A percentile compares a stretch with the other conserved stretches of the same genome.
phyloP scores from a whole-genome alignment of 202 grass and related monocot species.

The Digitaria exilis region DNA sequence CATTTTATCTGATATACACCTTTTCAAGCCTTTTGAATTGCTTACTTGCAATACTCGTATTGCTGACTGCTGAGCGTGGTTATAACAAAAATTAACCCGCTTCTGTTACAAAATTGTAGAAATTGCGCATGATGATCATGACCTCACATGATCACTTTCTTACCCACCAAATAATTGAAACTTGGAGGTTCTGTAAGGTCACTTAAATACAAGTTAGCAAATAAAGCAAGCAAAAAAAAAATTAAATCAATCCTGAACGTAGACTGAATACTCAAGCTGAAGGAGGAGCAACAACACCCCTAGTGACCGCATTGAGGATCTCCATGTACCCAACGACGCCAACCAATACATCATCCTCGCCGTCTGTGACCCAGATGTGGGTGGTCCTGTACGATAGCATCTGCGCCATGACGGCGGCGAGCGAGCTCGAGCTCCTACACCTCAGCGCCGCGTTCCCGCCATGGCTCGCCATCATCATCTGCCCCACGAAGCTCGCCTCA shows the following conservation, averaged over 20 bases:
- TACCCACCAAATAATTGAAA: background rate
- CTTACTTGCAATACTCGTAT: background rate
- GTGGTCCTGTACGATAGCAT: constrained; percentile 64
- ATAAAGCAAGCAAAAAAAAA: background rate
- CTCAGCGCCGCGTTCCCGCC: constrained; percentile 51
- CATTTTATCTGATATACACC: background rate
- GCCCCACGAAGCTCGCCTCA: constrained; percentile 17
- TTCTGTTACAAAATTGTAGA: constrained; percentile 18
- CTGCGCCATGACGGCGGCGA: constrained; percentile 81
- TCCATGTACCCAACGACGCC: constrained; percentile 66
- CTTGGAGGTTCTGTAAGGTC: background rate
- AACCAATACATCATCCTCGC: constrained; percentile 42
- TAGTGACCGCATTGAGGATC: constrained; percentile 61
- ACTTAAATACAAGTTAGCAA: constrained; percentile 6
- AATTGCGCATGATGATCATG: background rate
- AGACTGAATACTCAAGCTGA: constrained; percentile 5
- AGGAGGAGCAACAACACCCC: constrained; percentile 33
- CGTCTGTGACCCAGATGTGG: constrained; percentile 64
- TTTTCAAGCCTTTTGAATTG: background rate
- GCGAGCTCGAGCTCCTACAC: constrained; percentile 58
- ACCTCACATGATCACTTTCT: background rate
- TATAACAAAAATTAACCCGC: constrained; percentile 1
- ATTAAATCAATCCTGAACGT: background rate
- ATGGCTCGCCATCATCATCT: constrained; percentile 40
- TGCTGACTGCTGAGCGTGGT: background rate